These are phyloP conservation scores for Desmodesmus armatus DNA, from an alignment of 139 green algal species.

Conservation along the genomic window DNA sequence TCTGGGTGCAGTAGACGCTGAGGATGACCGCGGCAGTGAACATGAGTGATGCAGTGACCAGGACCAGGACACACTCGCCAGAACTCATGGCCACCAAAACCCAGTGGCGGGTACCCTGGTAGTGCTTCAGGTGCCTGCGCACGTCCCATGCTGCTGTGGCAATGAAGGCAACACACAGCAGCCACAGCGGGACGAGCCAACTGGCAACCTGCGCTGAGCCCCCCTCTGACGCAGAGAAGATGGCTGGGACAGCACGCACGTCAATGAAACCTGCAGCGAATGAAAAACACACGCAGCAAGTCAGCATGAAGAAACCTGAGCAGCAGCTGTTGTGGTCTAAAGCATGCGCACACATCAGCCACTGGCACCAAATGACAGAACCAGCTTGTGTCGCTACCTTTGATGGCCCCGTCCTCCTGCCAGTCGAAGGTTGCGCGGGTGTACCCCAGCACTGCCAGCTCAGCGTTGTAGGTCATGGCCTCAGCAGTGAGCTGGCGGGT, in stretches of 20 bases:
- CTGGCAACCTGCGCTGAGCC: not conserved
- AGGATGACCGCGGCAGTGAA: constrained; percentile 25
- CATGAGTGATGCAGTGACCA: constrained; percentile 10
- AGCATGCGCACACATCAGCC: not conserved
- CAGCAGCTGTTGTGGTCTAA: no score
- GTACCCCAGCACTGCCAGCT: constrained; percentile 45
- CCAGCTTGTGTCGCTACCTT: no score
- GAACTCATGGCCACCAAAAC: not conserved
- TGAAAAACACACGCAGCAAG: not conserved
- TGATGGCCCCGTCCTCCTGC: constrained; percentile 23
- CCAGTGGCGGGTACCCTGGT: not conserved
- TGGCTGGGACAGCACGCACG: not conserved
- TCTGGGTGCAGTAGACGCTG: constrained; percentile 23
- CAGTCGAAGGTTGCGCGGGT: constrained; percentile 20
- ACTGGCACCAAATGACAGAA: no score
- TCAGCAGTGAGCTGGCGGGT: constrained; percentile 27
- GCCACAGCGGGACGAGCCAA: constrained; percentile 46
- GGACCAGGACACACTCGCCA: constrained; percentile 31
- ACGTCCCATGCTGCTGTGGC: not conserved
- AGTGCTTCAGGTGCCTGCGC: not conserved
- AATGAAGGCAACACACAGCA: constrained; percentile 36
- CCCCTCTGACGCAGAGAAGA: constrained; percentile 9
- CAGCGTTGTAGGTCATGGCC: constrained; percentile 44
- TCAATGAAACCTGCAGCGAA: constrained; percentile 23
- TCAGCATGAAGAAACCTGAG: not conserved